Evolutionary conservation across 331 rosid species (phyloP).

Genomic region (Arachis monticola): DNA sequence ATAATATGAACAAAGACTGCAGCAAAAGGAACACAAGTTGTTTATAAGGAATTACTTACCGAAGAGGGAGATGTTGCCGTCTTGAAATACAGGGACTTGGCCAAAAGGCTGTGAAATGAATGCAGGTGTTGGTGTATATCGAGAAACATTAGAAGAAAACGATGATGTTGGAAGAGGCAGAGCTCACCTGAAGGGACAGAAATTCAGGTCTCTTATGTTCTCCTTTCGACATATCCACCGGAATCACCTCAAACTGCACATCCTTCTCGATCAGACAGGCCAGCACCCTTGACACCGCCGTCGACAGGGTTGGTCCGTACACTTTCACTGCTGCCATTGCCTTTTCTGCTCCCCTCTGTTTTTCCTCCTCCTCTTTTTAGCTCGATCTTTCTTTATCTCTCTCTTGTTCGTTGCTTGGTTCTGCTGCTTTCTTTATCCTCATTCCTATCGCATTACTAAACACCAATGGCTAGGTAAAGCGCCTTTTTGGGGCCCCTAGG

Average conservation of each 20-base stretch:
- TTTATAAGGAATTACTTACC: conserved; percentile 41
- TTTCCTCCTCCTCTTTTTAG: background rate
- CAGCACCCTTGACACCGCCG: conserved; percentile 79
- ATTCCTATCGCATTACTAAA: background rate
- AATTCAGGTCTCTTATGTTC: conserved; percentile 75
- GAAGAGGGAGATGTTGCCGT: conserved; percentile 62
- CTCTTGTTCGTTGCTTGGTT: background rate
- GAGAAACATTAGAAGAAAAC: too few relatives aligned
- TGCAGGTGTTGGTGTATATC: too few relatives aligned
- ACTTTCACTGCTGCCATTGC: conserved; percentile 62
- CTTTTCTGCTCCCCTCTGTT: conserved; percentile 48
- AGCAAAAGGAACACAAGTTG: background rate
- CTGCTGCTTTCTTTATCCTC: conserved; percentile 25
- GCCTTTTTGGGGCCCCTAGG: background rate
- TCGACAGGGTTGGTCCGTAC: conserved; percentile 78
- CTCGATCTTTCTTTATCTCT: background rate
- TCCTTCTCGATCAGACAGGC: conserved; percentile 81
- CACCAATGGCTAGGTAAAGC: background rate
- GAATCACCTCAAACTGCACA: conserved; percentile 57
- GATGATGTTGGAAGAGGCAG: background rate
- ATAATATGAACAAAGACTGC: too few relatives aligned
- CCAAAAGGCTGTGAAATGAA: conserved; percentile 63
- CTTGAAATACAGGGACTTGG: conserved; percentile 90
- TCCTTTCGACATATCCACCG: conserved; percentile 76
- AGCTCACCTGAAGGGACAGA: conserved; percentile 66